These are phyloP conservation scores for Inga oerstediana DNA, from an alignment of 306 rosid species.

Conservation along the genomic window DNA sequence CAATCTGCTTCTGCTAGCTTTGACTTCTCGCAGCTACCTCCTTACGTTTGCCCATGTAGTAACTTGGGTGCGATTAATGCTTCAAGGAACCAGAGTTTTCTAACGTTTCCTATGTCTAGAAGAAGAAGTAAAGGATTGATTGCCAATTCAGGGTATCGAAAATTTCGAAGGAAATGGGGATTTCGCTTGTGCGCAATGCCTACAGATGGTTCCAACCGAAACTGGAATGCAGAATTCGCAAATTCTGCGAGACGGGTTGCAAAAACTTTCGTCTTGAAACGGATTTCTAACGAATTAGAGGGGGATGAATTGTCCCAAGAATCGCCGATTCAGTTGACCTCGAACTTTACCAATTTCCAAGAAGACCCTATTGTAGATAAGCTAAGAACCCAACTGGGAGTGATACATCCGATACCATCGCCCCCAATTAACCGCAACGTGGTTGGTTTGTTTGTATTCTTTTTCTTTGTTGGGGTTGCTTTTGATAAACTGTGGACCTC, in stretches of 20 bases:
- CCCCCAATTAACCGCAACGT: slow-evolving; percentile 87
- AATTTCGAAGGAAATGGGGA: slow-evolving; percentile 46
- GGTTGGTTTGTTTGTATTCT: slow-evolving; percentile 75
- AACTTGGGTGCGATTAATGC: slow-evolving; percentile 3
- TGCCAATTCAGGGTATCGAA: slow-evolving; percentile 36
- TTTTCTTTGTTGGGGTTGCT: slow-evolving; percentile 88
- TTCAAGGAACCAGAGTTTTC: slow-evolving; percentile 3
- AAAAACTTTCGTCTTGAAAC: slow-evolving; percentile 54
- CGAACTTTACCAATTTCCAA: slow-evolving; percentile 64
- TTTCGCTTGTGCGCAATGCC: slow-evolving; percentile 48
- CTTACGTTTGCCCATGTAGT: slow-evolving; percentile 58
- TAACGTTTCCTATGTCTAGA: slow-evolving; percentile 36
- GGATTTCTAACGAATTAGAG: slow-evolving; percentile 50
- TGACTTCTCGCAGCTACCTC: slow-evolving; percentile 44
- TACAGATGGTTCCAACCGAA: slow-evolving; percentile 37
- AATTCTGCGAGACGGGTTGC: slow-evolving; percentile 49
- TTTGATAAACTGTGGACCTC: slow-evolving; percentile 89
- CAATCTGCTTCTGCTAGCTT: slow-evolving; percentile 51
- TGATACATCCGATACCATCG: slow-evolving; percentile 90
- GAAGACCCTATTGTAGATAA: slow-evolving; percentile 94
- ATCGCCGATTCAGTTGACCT: slow-evolving; percentile 52
- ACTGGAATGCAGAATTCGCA: slow-evolving; percentile 40
- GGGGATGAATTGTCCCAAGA: slow-evolving; percentile 43
- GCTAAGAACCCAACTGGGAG: slow-evolving; percentile 93
- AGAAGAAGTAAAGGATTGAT: slow-evolving; percentile 44